These are phyloP conservation scores for Calocybe gambosa DNA, from an alignment of 1,284 basidiomycete species.

Conservation along the genomic window DNA sequence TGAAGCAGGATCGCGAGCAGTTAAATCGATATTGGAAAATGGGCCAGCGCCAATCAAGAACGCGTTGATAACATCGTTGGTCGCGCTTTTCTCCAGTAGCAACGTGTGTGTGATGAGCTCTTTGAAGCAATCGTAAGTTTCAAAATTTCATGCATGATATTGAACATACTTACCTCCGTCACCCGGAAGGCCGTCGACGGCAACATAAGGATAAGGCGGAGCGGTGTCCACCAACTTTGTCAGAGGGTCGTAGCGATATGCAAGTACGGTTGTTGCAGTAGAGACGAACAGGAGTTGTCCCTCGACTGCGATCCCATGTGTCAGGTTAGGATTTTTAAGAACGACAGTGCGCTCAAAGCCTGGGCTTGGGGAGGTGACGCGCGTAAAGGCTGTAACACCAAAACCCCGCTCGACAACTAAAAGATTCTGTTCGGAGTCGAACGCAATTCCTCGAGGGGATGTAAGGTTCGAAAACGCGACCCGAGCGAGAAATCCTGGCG, in stretches of 20 bases:
- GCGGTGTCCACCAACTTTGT: constrained; percentile 19
- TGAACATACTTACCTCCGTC: constrained; percentile 29
- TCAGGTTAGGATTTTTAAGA: constrained; percentile 29
- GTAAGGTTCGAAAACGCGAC: constrained; percentile 30
- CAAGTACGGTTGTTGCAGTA: constrained; percentile 24
- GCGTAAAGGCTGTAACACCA: constrained; percentile 31
- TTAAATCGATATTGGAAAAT: constrained; percentile 33
- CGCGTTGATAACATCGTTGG: constrained; percentile 13
- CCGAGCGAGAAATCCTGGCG: constrained; percentile 23
- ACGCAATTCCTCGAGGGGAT: constrained; percentile 28
- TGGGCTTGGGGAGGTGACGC: constrained; percentile 14
- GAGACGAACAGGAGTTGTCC: constrained; percentile 27
- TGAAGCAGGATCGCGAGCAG: constrained; percentile 33
- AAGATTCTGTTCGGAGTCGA: constrained; percentile 26
- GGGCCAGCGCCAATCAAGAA: constrained; percentile 31
- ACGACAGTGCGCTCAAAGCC: constrained; percentile 35
- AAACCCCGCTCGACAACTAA: constrained; percentile 32
- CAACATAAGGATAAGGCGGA: constrained; percentile 13
- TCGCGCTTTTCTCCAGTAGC: constrained; percentile 23
- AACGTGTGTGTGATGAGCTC: constrained; percentile 36
- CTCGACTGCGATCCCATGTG: constrained; percentile 36
- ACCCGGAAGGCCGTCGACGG: constrained; percentile 30
- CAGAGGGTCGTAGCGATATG: constrained; percentile 25
- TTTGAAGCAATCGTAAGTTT: constrained; percentile 10
- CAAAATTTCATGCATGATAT: background rate